phyloP scores from a whole-genome alignment of 2,329 filamentous ascomycete species.

The Fragosphaeria purpurea region DNA sequence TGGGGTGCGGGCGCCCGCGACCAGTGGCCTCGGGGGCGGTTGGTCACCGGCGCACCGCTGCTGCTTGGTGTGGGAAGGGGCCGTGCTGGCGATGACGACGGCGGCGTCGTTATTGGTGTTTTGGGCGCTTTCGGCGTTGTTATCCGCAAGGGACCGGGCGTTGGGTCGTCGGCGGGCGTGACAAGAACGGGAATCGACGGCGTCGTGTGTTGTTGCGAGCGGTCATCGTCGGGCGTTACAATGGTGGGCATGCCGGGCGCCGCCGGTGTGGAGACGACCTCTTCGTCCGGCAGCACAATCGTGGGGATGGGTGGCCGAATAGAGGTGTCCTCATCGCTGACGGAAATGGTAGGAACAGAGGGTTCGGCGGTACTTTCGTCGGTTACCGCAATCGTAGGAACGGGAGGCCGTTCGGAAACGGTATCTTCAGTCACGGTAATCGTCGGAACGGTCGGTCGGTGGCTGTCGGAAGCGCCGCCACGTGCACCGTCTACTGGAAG shows the following conservation, averaged over 20 bases:
- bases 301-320: slow-evolving; percentile 25
- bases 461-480: slow-evolving; percentile 19
- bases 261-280: slow-evolving; percentile 9
- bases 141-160: background rate
- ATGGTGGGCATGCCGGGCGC: slow-evolving; percentile 28
- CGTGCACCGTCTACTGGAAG: slow-evolving; percentile 32
- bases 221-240: slow-evolving; percentile 34
- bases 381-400: slow-evolving; percentile 33
- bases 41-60: slow-evolving; percentile 16
- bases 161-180: slow-evolving; percentile 23
- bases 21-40: slow-evolving; percentile 44
- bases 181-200: slow-evolving; percentile 30
- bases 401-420: background rate
- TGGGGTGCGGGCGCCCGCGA: slow-evolving; percentile 37
- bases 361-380: slow-evolving; percentile 18
- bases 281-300: slow-evolving; percentile 27
- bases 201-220: background rate
- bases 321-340: slow-evolving; percentile 17
- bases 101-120: slow-evolving; percentile 16
- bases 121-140: background rate
- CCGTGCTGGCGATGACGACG: slow-evolving; percentile 22
- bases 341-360: slow-evolving; percentile 24
- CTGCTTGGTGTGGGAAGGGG: slow-evolving; percentile 39
- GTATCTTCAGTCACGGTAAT: slow-evolving; percentile 35
- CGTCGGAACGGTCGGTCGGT: slow-evolving; percentile 33